A percentile compares a stretch with the other conserved stretches of the same genome.
phyloP scores from a whole-genome alignment of 176 grass and related monocot species.

The Elaeis guineensis region DNA sequence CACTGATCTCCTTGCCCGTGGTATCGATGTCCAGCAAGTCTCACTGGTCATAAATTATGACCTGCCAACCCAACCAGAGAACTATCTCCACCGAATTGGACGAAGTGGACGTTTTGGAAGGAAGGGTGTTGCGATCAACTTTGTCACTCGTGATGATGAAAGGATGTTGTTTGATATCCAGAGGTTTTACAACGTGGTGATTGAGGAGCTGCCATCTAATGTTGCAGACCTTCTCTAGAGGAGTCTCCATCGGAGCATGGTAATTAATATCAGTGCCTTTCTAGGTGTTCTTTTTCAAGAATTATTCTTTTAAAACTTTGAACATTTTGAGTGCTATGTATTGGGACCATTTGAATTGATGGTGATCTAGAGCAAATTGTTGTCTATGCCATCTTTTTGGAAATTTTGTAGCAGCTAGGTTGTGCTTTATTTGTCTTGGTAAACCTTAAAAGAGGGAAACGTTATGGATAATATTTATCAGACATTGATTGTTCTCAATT shows the following conservation, averaged over 20 bases:
- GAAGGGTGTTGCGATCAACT: conserved; percentile 82
- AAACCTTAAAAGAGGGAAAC: no score
- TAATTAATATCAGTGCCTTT: conserved; percentile 1
- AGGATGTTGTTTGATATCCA: conserved; percentile 69
- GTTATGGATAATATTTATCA: no score
- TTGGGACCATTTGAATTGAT: no score
- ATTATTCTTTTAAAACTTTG: no score
- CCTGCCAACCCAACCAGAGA: conserved; percentile 67
- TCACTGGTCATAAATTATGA: conserved; percentile 76
- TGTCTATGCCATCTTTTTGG: no score
- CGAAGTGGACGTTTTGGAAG: conserved; percentile 78
- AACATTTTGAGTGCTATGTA: no score
- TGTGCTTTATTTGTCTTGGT: no score
- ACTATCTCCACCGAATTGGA: conserved; percentile 70
- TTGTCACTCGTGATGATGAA: conserved; percentile 61
- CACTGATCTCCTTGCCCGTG: conserved; percentile 68
- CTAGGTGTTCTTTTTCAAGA: no score
- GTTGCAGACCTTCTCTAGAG: conserved; percentile 72
- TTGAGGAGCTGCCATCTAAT: conserved; percentile 63
- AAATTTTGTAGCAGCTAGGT: no score
- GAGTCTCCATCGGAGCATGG: conserved; percentile 19
- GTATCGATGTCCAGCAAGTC: conserved; percentile 85
- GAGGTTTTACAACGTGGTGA: conserved; percentile 58
- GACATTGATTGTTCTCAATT: no score
- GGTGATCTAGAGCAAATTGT: no score